A percentile compares a stretch with the other conserved stretches of the same genome.
These are phyloP conservation scores for Erodium maritimum DNA, from an alignment of 345 rosid genomes.

Conservation along the genomic window DNA sequence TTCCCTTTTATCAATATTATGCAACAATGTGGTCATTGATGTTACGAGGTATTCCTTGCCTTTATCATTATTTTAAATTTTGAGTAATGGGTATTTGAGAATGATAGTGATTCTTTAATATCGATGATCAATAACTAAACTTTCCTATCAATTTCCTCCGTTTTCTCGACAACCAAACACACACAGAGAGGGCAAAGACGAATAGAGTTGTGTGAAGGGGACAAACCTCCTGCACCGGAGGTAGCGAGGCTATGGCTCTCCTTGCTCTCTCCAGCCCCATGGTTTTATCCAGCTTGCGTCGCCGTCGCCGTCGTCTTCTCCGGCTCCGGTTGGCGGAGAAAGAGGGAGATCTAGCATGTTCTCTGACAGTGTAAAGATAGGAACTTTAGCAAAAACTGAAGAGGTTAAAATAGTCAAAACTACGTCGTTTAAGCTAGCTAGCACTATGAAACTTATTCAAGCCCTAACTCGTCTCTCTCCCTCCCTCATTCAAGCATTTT, in stretches of 20 bases:
- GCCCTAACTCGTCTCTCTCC: too few relatives aligned
- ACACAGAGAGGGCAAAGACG: not conserved
- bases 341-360: not conserved
- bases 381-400: too few relatives aligned
- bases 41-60: not conserved
- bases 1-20: constrained; percentile 85
- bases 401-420: too few relatives aligned
- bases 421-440: too few relatives aligned
- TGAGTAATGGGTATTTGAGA: not conserved
- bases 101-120: not conserved
- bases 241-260: constrained; percentile 36
- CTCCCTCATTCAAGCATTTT: too few relatives aligned
- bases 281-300: not conserved
- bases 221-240: constrained; percentile 75
- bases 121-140: not conserved
- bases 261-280: constrained; percentile 44
- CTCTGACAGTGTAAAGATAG: too few relatives aligned
- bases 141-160: not conserved
- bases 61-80: not conserved
- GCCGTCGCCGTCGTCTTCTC: not conserved
- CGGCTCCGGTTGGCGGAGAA: not conserved
- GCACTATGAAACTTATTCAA: too few relatives aligned
- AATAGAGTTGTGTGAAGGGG: not conserved
- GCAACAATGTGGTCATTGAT: constrained; percentile 9
- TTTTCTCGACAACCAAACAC: not conserved